phyloP scores from a whole-genome alignment of 345 rosid species.

The Populus tremula region DNA sequence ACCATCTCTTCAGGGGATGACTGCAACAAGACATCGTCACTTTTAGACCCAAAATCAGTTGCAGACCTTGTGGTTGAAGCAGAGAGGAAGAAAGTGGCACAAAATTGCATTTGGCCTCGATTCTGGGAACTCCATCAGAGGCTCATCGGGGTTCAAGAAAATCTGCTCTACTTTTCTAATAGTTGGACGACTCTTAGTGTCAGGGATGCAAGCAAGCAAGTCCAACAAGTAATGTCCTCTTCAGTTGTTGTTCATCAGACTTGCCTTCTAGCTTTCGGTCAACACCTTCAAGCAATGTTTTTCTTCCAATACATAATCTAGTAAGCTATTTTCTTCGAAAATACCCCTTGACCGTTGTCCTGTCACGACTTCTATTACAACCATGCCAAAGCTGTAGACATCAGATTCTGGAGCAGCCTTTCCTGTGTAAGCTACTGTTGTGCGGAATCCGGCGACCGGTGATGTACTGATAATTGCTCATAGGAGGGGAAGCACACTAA shows the following conservation, averaged over 20 bases:
- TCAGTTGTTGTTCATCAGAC: constrained; percentile 29
- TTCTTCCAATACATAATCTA: constrained; percentile 29
- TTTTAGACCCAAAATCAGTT: constrained; percentile 2
- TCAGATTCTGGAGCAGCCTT: constrained; percentile 33
- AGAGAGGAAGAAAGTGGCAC: constrained; percentile 22
- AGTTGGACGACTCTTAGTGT: constrained; percentile 25
- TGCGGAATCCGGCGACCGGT: too few species aligned
- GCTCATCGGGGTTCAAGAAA: constrained; percentile 34
- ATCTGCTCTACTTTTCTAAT: constrained; percentile 40
- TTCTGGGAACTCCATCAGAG: constrained; percentile 34
- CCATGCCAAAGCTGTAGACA: constrained; percentile 39
- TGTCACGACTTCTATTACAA: constrained; percentile 34
- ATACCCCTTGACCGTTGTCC: constrained; percentile 34
- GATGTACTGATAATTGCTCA: too few species aligned
- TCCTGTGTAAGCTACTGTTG: constrained; percentile 32
- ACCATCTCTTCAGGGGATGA: constrained; percentile 1
- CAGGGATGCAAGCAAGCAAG: constrained; percentile 39
- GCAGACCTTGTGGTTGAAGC: neutral
- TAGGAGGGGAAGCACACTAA: too few species aligned
- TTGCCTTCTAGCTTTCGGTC: constrained; percentile 18
- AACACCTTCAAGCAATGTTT: constrained; percentile 22
- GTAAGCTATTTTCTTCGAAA: constrained; percentile 38
- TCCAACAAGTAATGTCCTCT: constrained; percentile 26
- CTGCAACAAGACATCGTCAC: neutral
- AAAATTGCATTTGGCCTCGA: constrained; percentile 21